These are phyloP conservation scores for Heliamphora pulchella DNA, from an alignment of 179 eudicot genomes.

Conservation along the genomic window DNA sequence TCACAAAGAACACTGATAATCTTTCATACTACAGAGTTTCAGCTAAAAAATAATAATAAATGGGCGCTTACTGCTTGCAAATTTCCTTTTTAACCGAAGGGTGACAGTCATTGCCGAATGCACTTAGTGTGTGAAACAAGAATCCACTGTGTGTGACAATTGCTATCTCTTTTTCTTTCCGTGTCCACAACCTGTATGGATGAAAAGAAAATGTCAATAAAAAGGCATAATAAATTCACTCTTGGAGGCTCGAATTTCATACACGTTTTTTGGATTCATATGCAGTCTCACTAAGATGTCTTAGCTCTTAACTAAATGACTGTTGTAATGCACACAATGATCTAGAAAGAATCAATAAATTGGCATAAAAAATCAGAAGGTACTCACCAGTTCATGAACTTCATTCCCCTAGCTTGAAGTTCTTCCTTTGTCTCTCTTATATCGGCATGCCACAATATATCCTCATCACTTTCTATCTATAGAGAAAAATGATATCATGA, in stretches of 20 bases:
- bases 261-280: background rate
- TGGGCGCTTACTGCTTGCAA: conserved; percentile 49
- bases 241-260: conserved; percentile 5
- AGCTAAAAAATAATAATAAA: conserved; percentile 11
- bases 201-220: conserved; percentile 17
- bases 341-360: conserved; percentile 2
- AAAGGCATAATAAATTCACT: background rate
- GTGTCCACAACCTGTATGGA: conserved; percentile 55
- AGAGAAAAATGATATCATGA: conserved; percentile 14
- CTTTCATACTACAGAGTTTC: background rate
- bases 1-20: background rate
- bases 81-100: conserved; percentile 64
- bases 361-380: background rate
- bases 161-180: conserved; percentile 91
- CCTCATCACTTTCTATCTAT: conserved; percentile 90
- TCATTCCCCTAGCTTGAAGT: conserved; percentile 74
- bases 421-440: conserved; percentile 82
- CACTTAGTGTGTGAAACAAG: conserved; percentile 58
- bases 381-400: conserved; percentile 73
- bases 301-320: no score
- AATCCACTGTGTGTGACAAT: conserved; percentile 91
- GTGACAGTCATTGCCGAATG: conserved; percentile 62
- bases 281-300: background rate
- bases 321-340: background rate
- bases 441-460: conserved; percentile 68